Evolutionary conservation across 1,284 basidiomycete genomes (phyloP), one percentile per base, ranked within the genome.

Genomic region (Anthracocystis panici-leucophaei): DNA sequence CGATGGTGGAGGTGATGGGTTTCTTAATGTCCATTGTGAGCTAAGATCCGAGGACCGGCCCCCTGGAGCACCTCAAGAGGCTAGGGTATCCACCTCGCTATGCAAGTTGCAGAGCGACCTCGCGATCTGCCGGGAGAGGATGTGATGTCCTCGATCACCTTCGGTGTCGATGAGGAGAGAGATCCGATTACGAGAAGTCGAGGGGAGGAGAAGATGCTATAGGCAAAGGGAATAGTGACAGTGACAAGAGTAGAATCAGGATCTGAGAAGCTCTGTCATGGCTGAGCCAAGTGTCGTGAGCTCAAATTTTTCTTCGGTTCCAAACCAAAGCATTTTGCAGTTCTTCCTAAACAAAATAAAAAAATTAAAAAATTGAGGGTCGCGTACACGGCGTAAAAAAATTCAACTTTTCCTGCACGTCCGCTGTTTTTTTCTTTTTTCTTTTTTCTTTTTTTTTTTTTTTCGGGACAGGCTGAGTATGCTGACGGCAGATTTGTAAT

Each of bases 11-110:
- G 16, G 93, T 91, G 62, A 99, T 87, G 23, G 96, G 92, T 82
- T 93, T 90, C 9, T 95, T 90, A 86, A 97, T 93, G 86, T 99
- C 96, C 96, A 99, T 99, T 12, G 35, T 62, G 62, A 59, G 55
- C 63, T 62, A 71, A 41, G 45, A 57, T 58, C 55, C 62, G 54
- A 71, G 68, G 58, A 51, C 38, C n/a, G 62, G 58, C 51, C 68
- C 68, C 55, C 33, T 62, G 63, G 49, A 51, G 51, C 58, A 61
- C 68, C 68, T 55, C 53, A 35, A 16, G 29, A 21, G 33, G 20
- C 42, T 12, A 55, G 44, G 18, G 27, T 12, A 41, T 59, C 53
- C 56, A 53, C 58, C 65, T 57, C 35, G 54, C 41, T 46, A 25
- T 5, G 66, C 56, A 50, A 20, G 33, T 33, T 31, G 59, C 56